Evolutionary conservation across 1,139 yeast genomes (phyloP).

Genomic region (Taiozyma onychis): DNA sequence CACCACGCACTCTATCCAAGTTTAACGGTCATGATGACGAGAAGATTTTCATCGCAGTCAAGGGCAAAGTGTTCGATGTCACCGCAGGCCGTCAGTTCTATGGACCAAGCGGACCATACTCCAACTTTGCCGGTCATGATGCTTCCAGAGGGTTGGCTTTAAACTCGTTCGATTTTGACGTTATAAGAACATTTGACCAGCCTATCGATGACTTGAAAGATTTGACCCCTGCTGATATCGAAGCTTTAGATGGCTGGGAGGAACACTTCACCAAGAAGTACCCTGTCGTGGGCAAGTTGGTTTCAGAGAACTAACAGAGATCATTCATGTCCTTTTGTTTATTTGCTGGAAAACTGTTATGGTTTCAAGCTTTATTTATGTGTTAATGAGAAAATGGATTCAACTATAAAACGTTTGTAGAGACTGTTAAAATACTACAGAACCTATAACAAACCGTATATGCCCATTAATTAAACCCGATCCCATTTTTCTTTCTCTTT

Average conservation of each 20-base stretch:
- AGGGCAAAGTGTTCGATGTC: slow-evolving; percentile 84
- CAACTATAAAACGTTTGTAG: neutral
- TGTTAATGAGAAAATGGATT: neutral
- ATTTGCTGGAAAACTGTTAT: neutral
- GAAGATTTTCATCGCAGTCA: slow-evolving; percentile 76
- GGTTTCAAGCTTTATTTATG: neutral
- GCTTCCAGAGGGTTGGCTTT: slow-evolving; percentile 92
- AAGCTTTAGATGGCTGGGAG: slow-evolving; percentile 80
- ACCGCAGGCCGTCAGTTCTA: slow-evolving; percentile 77
- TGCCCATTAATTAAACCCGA: neutral
- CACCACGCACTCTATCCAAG: slow-evolving; percentile 66
- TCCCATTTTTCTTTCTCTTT: neutral
- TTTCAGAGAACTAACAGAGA: slow-evolving; percentile 12
- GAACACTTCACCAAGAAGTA: slow-evolving; percentile 77
- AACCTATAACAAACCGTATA: neutral
- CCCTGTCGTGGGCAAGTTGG: slow-evolving; percentile 58
- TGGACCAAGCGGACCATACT: slow-evolving; percentile 96
- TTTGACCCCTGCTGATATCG: slow-evolving; percentile 54
- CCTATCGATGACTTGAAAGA: slow-evolving; percentile 71
- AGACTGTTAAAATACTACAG: no score
- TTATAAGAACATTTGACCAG: slow-evolving; percentile 51
- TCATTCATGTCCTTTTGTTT: no score
- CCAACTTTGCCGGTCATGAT: slow-evolving; percentile 94
- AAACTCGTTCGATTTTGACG: slow-evolving; percentile 73
- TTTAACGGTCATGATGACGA: slow-evolving; percentile 79